A percentile compares a stretch with the other conserved stretches of the same genome.
These are phyloP conservation scores for Debaryomyces fabryi DNA, from an alignment of 1,139 yeast genomes.

Conservation along the genomic window DNA sequence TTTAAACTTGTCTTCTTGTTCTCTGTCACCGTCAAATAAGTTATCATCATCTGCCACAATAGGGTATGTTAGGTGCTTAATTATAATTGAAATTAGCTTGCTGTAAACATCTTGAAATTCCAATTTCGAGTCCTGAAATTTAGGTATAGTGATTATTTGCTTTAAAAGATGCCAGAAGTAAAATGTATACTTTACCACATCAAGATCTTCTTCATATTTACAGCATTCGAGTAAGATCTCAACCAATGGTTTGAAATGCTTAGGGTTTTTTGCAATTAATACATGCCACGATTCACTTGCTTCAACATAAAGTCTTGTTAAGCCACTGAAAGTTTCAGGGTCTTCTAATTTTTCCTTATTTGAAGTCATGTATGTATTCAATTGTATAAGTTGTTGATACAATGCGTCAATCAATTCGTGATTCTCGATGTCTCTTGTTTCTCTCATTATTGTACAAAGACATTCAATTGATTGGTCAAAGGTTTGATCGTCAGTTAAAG, in stretches of 20 bases:
- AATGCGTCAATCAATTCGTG: constrained; percentile 65
- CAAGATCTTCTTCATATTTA: constrained; percentile 76
- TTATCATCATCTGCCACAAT: constrained; percentile 39
- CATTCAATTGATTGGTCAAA: constrained; percentile 92
- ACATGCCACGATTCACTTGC: constrained; percentile 98
- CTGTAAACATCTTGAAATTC: constrained; percentile 63
- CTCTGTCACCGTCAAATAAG: constrained; percentile 64
- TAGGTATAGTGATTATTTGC: constrained; percentile 66
- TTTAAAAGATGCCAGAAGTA: constrained; percentile 88
- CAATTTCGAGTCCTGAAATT: constrained; percentile 61
- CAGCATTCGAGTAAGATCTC: constrained; percentile 65
- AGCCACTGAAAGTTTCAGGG: constrained; percentile 68
- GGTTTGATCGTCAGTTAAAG: constrained; percentile 63
- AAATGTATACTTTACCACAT: constrained; percentile 86
- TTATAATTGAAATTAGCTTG: constrained; percentile 66
- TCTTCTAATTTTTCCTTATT: constrained; percentile 53
- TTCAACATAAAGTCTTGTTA: constrained; percentile 80
- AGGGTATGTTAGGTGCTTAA: constrained; percentile 79
- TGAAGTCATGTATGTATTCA: constrained; percentile 52
- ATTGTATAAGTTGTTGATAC: constrained; percentile 64
- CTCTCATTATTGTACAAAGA: constrained; percentile 73
- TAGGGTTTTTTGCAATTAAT: constrained; percentile 73
- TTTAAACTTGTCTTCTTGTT: constrained; percentile 89
- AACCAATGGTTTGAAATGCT: constrained; percentile 73
- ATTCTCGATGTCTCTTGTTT: constrained; percentile 76